Conservation (phyloP, 2,329 filamentous ascomycete genomes). For the Cryphonectria carpinicola region DNA sequence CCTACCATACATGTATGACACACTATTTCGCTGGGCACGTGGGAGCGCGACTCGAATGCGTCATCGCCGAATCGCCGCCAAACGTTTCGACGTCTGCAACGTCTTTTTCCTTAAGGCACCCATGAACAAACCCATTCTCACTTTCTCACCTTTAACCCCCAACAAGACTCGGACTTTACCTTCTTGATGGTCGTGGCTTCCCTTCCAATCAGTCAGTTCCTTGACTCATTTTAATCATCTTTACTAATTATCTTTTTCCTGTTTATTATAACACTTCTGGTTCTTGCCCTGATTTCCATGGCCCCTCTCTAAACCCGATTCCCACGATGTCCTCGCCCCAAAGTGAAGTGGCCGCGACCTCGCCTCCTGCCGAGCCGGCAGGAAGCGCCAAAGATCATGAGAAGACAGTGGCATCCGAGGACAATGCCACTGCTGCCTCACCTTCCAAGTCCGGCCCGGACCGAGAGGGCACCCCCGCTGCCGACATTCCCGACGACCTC, state of each 20-base stretch:
- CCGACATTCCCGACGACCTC: conserved; percentile 34
- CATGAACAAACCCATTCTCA: neutral
- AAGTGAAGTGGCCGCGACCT: neutral
- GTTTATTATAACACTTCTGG: neutral
- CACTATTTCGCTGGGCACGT: neutral
- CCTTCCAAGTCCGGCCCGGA: conserved; percentile 10
- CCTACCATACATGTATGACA: neutral
- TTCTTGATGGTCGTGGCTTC: neutral
- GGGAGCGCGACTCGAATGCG: conserved; percentile 10
- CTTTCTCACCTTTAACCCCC: neutral
- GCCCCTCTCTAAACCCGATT: neutral
- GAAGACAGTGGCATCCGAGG: neutral
- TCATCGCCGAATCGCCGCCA: conserved; percentile 5
- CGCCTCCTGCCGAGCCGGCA: neutral
- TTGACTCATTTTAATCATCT: neutral
- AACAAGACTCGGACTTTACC: neutral
- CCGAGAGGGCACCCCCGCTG: conserved; percentile 17
- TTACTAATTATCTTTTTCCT: neutral
- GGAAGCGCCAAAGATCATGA: neutral
- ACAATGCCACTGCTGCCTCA: conserved; percentile 2
- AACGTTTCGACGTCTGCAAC: neutral
- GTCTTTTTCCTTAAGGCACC: neutral
- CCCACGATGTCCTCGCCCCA: neutral
- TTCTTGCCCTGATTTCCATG: neutral
- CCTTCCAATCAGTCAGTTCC: neutral